Evolutionary conservation across 805 yeast species (phyloP), one percentile per base, ranked within the genome.

Genomic region (Ogataea degrootiae): DNA sequence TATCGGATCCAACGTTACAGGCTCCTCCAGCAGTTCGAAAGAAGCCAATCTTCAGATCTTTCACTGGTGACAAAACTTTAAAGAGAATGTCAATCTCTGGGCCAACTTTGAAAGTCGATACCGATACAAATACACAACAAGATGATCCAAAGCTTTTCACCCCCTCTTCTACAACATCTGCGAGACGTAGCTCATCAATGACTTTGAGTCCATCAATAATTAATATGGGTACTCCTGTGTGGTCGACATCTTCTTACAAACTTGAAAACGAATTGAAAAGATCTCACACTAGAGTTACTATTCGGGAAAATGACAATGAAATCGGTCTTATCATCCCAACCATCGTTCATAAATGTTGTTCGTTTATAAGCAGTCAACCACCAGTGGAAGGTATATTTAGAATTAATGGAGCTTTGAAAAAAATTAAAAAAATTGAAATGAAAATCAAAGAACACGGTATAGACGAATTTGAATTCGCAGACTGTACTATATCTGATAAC

Each of bases 361-460:
- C 55, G 21, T 66, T 52, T 46, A 58, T 68, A 15, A 37, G 48
- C 14, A 38, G 43, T 1, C 47, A 53, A 37, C 61, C 54, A 1
- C 61, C 60, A 4, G 52, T 57, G 5, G 69, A 68, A 52, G 72
- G 72, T 12, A 55, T 68, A n/a, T 68, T 68, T 48, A 51, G 72
- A 49, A 62, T 68, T 47, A 68, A 67, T 49, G 69, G 71, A 6
- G 58, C 69, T 12, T 53, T 68, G 33, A 61, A 61, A 39, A 68
- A 67, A 43, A 60, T 67, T 34, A 64, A 61, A 42, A 38, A 46
- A 19, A 54, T 68, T 41, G 72, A 68, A 45, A 8, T 42, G 5
- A 45, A 49, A 41, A 56, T 68, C 22, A 46, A 51, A 26, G 56
- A 51, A 5, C 42, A 50, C n/a, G 61, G 62, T 38, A 39, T 59